A percentile compares a stretch with the other conserved stretches of the same genome.
These are phyloP conservation scores for Zygosaccharomyces siamensis DNA, from an alignment of 805 yeast species.

Conservation along the genomic window DNA sequence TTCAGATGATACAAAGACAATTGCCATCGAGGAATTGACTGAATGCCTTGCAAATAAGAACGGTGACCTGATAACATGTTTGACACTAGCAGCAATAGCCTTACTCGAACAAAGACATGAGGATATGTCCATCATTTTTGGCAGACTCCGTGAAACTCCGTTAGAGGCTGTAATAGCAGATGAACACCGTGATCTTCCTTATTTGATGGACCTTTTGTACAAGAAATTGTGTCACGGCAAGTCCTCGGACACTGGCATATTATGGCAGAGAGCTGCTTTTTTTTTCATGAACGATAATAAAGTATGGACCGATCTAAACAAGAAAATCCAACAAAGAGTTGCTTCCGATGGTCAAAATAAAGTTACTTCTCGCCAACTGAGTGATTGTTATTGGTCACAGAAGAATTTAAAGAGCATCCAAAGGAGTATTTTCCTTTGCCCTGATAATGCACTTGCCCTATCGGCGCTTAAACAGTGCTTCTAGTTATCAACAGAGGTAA, in stretches of 20 bases:
- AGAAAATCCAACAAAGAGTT: slow-evolving; percentile 51
- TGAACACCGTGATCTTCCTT: slow-evolving; percentile 51
- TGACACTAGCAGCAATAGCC: slow-evolving; percentile 76
- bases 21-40: slow-evolving; percentile 80
- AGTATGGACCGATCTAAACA: slow-evolving; percentile 66
- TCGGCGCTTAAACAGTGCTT: slow-evolving; percentile 31
- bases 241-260: slow-evolving; percentile 16
- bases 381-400: slow-evolving; percentile 46
- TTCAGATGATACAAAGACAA: slow-evolving; percentile 71
- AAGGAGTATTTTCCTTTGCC: slow-evolving; percentile 62
- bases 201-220: slow-evolving; percentile 49
- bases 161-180: slow-evolving; percentile 48
- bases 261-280: slow-evolving; percentile 68
- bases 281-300: slow-evolving; percentile 65
- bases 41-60: slow-evolving; percentile 60
- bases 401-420: slow-evolving; percentile 55
- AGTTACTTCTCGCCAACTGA: slow-evolving; percentile 44
- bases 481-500: slow-evolving; percentile 6
- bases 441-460: slow-evolving; percentile 41
- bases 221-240: slow-evolving; percentile 34
- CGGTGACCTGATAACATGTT: slow-evolving; percentile 57
- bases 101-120: slow-evolving; percentile 56
- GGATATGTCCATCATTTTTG: slow-evolving; percentile 55
- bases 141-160: slow-evolving; percentile 54
- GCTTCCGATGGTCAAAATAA: slow-evolving; percentile 49